Conservation (phyloP, 768 basidiomycete genomes). For the Lactarius deliciosus region DNA sequence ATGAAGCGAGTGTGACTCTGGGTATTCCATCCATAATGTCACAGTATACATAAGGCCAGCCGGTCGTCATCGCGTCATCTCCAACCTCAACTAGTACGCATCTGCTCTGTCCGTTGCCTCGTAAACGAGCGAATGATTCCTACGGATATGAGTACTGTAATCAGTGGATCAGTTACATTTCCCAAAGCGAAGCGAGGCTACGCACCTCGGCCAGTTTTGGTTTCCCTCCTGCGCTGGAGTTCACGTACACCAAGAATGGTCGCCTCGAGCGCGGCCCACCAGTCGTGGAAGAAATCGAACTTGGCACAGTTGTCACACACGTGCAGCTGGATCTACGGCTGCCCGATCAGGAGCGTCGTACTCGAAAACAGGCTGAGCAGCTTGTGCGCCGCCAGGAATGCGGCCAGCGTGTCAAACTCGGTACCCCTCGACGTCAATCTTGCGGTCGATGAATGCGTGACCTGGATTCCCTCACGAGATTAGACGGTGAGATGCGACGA, state of each 20-base stretch:
- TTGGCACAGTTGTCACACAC: constrained; percentile 36
- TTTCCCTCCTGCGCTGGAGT: constrained; percentile 39
- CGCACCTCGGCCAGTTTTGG: constrained; percentile 45
- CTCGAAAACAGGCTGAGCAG: not conserved
- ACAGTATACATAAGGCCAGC: not conserved
- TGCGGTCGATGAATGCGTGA: constrained; percentile 67
- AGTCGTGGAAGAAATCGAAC: constrained; percentile 55
- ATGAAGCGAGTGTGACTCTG: too few relatives aligned
- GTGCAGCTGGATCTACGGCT: constrained; percentile 71
- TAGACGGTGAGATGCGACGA: not conserved
- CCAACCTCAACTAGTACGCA: not conserved
- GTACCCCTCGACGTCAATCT: constrained; percentile 68
- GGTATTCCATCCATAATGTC: too few relatives aligned
- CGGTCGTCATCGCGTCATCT: too few relatives aligned
- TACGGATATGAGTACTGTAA: constrained; percentile 39
- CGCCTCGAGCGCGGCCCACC: constrained; percentile 71
- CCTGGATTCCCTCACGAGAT: constrained; percentile 36
- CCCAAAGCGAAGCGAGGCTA: not conserved
- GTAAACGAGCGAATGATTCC: too few relatives aligned
- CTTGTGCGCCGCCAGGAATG: constrained; percentile 35
- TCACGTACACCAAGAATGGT: constrained; percentile 53
- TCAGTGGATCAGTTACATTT: not conserved
- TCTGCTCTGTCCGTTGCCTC: too few relatives aligned
- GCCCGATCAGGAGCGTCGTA: constrained; percentile 57
- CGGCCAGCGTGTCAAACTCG: constrained; percentile 53